Conservation (phyloP, 2,329 filamentous ascomycete genomes). For the Calonectria pteridis region DNA sequence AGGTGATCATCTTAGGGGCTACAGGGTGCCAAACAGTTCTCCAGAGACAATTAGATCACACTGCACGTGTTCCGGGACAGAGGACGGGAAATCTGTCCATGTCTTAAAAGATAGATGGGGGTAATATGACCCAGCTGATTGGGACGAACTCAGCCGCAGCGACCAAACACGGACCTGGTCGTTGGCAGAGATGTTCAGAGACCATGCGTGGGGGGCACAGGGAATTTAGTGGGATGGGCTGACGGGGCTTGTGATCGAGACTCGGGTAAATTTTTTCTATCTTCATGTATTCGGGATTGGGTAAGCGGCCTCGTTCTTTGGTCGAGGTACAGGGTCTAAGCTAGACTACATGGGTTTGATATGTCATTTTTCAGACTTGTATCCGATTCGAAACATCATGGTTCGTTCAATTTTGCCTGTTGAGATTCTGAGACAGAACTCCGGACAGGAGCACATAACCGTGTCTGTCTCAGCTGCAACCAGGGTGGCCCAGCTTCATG, state of each 20-base stretch:
- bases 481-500: not conserved
- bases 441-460: not conserved
- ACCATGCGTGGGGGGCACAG: not conserved
- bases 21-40: slow-evolving; percentile 60
- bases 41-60: slow-evolving; percentile 54
- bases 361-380: slow-evolving; percentile 35
- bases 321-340: slow-evolving; percentile 30
- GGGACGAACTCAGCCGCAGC: slow-evolving; percentile 22
- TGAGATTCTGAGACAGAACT: slow-evolving; percentile 10
- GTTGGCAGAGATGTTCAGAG: not conserved
- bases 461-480: not conserved
- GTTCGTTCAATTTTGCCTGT: slow-evolving; percentile 22
- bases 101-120: slow-evolving; percentile 31
- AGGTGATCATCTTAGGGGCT: slow-evolving; percentile 61
- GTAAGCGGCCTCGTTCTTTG: slow-evolving; percentile 6
- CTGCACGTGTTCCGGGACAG: slow-evolving; percentile 43
- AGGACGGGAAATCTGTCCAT: slow-evolving; percentile 50
- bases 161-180: not conserved
- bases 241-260: slow-evolving; percentile 16
- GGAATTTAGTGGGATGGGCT: not conserved
- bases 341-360: slow-evolving; percentile 27
- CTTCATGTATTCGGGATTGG: not conserved
- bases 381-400: slow-evolving; percentile 27
- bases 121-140: slow-evolving; percentile 16
- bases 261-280: slow-evolving; percentile 12